A percentile compares a stretch with the other conserved stretches of the same genome.
phyloP scores from a whole-genome alignment of 352 stramenopile species.

The Plasmopara muralis region DNA sequence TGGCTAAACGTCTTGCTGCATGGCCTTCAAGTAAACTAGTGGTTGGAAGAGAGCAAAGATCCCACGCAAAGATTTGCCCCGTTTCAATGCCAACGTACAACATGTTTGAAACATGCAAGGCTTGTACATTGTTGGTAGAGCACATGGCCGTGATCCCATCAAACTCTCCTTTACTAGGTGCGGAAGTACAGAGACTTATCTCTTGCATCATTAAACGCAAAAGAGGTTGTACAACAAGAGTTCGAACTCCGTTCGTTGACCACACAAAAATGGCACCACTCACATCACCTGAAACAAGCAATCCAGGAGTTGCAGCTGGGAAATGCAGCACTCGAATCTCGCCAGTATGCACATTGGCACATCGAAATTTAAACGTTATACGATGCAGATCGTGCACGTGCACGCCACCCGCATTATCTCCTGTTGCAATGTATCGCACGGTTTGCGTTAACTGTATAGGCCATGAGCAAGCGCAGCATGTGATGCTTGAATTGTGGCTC shows the following conservation, averaged over 20 bases:
- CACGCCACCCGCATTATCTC: slow-evolving; percentile 43
- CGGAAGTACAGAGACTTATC: slow-evolving; percentile 1
- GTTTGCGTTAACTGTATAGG: slow-evolving; percentile 8
- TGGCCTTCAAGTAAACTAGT: slow-evolving; percentile 5
- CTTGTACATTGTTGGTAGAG: slow-evolving; percentile 4
- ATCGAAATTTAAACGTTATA: slow-evolving; percentile 50
- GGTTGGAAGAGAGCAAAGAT: slow-evolving; percentile 10
- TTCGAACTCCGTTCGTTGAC: slow-evolving; percentile 27
- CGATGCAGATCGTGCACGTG: slow-evolving; percentile 60
- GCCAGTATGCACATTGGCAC: slow-evolving; percentile 32
- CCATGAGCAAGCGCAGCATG: slow-evolving; percentile 40
- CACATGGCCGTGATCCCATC: slow-evolving; percentile 25
- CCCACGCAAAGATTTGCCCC: slow-evolving; percentile 21
- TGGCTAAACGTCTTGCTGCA: slow-evolving; percentile 10
- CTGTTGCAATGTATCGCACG: slow-evolving; percentile 41
- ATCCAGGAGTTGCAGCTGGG: slow-evolving; percentile 18
- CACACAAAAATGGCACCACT: slow-evolving; percentile 38
- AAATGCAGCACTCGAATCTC: slow-evolving; percentile 57
- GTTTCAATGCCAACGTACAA: slow-evolving; percentile 23
- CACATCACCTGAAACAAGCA: slow-evolving; percentile 48
- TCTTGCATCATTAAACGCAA: slow-evolving; percentile 18
- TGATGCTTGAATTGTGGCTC: slow-evolving; percentile 55
- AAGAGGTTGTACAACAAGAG: slow-evolving; percentile 9
- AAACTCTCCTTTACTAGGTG: slow-evolving; percentile 8
- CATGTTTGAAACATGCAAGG: slow-evolving; percentile 3